Evolutionary conservation across 805 yeast species (phyloP).

Genomic region (Metschnikowia hibisci): DNA sequence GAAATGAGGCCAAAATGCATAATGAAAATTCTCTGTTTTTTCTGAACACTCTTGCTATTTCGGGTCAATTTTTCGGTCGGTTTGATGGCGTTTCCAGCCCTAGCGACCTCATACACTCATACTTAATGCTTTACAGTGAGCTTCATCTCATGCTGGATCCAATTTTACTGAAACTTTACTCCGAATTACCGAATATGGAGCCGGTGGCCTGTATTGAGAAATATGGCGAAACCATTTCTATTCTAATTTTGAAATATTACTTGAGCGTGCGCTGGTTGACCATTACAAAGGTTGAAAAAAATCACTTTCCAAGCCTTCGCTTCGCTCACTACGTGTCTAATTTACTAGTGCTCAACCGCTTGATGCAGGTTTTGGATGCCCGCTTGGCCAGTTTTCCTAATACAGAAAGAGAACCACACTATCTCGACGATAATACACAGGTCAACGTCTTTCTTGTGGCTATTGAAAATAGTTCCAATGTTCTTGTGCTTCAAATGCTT

Average conservation of each 20-base stretch:
- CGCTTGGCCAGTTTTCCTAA: slow-evolving; percentile 2
- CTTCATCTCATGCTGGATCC: slow-evolving; percentile 8
- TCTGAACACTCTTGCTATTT: slow-evolving; percentile 2
- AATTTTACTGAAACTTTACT: slow-evolving; percentile 7
- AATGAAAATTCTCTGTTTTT: slow-evolving; percentile 6
- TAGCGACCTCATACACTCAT: slow-evolving; percentile 10
- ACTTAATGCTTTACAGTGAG: slow-evolving; percentile 14
- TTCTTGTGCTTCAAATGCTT: slow-evolving; percentile 7
- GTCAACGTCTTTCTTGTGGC: neutral
- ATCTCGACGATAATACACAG: neutral
- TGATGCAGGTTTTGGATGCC: slow-evolving; percentile 11
- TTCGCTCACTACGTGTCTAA: slow-evolving; percentile 15
- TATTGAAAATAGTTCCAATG: slow-evolving; percentile 8
- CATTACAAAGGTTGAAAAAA: slow-evolving; percentile 14
- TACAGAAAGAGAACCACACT: neutral
- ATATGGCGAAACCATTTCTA: slow-evolving; percentile 6
- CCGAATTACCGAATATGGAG: slow-evolving; percentile 6
- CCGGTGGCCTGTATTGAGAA: slow-evolving; percentile 9
- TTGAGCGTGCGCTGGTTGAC: slow-evolving; percentile 14
- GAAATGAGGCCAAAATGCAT: neutral
- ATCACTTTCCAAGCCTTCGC: slow-evolving; percentile 16
- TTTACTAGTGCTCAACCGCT: slow-evolving; percentile 15
- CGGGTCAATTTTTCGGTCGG: slow-evolving; percentile 12
- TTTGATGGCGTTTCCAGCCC: slow-evolving; percentile 10
- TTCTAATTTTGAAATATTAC: slow-evolving; percentile 9